Evolutionary conservation across 345 rosid species (phyloP), one percentile per base, ranked within the genome.

Genomic region (Linum usitatissimum): DNA sequence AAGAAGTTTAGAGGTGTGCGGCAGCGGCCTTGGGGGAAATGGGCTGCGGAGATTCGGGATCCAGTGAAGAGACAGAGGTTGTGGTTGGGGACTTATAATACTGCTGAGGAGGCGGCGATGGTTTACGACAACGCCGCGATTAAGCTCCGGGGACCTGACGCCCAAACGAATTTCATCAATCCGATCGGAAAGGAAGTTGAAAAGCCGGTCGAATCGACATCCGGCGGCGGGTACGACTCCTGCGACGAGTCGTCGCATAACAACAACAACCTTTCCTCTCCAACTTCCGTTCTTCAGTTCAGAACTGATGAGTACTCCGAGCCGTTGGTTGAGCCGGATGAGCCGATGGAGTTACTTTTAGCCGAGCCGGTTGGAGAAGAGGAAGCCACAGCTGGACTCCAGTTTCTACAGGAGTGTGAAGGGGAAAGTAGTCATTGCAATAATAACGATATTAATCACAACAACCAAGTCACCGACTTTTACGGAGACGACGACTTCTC

Each of bases 41-140:
- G 96, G 96, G 98, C 98, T 2, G 98, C 98, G 6, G 98, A 91
- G 86, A 91, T 91, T 71, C 79, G 98, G n/a, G 98, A 91, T 83
- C 98, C 98, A 0, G 85, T 73, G n/a, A 77, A 76, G 59, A 86
- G 91, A 5, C 84, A 78, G 18, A 75, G 98, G 75, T 70, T 92
- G 13, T 92, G 98, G 98, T 69, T 92, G 18, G 98, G 98, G 3
- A 91, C 98, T 28, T 91, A 79, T 23, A 79, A 84, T 18, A 91
- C 98, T 0, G 96, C 98, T 1, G 98, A 92, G 66, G 98, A 92
- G 75, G 98, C 98, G 5, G 98, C 98, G 14, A 77, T 82, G 60
- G 98, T 89, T 19, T 92, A 92, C 18, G 98, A 92, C 59, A 86
- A 85, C 75, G 96, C 96, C 0, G 98, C 98, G 0, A 80, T 92